phyloP scores from a whole-genome alignment of 805 yeast species.

The Cyberlindnera samutprakarnensis region DNA sequence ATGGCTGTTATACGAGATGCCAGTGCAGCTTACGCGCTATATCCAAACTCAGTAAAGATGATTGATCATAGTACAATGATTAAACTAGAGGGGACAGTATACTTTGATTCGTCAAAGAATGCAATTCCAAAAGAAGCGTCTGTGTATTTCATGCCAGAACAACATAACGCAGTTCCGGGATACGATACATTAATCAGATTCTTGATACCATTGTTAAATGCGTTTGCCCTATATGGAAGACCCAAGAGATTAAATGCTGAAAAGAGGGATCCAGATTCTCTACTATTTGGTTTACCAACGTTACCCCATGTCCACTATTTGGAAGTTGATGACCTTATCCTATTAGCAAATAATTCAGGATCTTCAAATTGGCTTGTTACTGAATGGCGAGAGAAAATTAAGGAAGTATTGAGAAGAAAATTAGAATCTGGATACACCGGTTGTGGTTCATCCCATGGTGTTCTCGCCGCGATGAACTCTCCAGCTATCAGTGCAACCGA shows the following conservation, averaged over 20 bases:
- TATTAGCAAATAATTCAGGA: constrained; percentile 28
- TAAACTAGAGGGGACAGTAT: constrained; percentile 78
- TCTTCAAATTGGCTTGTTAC: constrained; percentile 44
- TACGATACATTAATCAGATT: constrained; percentile 80
- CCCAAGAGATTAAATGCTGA: constrained; percentile 72
- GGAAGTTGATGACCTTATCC: constrained; percentile 50
- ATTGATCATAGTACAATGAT: constrained; percentile 85
- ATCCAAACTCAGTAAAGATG: constrained; percentile 75
- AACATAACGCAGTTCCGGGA: constrained; percentile 77
- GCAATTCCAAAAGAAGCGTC: constrained; percentile 48
- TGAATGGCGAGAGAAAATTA: constrained; percentile 55
- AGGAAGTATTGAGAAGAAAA: constrained; percentile 47
- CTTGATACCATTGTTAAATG: constrained; percentile 66
- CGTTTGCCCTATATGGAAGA: constrained; percentile 75
- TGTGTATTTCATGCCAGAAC: constrained; percentile 76
- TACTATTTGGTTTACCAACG: constrained; percentile 78
- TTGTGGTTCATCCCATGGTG: constrained; percentile 63
- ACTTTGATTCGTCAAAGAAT: constrained; percentile 42
- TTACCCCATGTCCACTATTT: constrained; percentile 71
- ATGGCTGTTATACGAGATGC: constrained; percentile 76
- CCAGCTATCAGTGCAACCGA: constrained; percentile 34
- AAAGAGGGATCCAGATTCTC: constrained; percentile 54
- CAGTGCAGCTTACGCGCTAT: constrained; percentile 76
- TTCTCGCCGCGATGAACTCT: constrained; percentile 50
- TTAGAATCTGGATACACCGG: constrained; percentile 61